phyloP scores from a whole-genome alignment of 129 eudicot species.

The Dittrichia graveolens region DNA sequence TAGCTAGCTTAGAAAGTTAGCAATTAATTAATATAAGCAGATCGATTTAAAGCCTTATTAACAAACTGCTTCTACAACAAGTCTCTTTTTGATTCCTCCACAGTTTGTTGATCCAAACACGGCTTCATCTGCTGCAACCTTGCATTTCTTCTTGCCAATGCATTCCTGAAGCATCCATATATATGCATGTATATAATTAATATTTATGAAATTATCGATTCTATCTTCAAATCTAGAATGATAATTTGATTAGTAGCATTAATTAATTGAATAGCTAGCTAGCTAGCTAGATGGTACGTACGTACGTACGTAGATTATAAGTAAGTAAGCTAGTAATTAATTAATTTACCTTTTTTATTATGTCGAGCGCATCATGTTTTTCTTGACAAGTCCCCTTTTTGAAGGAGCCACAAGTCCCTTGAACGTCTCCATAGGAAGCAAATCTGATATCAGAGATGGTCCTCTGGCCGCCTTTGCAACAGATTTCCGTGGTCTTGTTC shows the following conservation, averaged over 20 bases:
- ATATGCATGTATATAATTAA: background rate
- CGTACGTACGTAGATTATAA: too few relatives aligned
- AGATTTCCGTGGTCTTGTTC: slow-evolving; percentile 43
- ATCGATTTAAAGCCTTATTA: background rate
- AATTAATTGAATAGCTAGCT: too few relatives aligned
- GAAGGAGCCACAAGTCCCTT: slow-evolving; percentile 54
- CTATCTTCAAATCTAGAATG: too few relatives aligned
- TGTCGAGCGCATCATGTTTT: slow-evolving; percentile 30
- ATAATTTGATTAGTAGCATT: too few relatives aligned
- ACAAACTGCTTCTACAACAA: slow-evolving; percentile 57
- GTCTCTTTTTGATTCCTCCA: slow-evolving; percentile 31
- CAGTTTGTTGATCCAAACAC: slow-evolving; percentile 48
- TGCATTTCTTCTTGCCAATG: slow-evolving; percentile 54
- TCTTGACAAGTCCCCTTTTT: slow-evolving; percentile 38
- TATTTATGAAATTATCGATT: too few relatives aligned
- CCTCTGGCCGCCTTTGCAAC: slow-evolving; percentile 34
- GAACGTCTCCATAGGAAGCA: slow-evolving; percentile 51
- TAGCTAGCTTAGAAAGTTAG: too few relatives aligned
- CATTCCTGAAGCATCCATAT: slow-evolving; percentile 35
- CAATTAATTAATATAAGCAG: too few relatives aligned
- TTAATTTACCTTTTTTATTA: slow-evolving; percentile 32
- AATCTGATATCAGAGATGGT: slow-evolving; percentile 43
- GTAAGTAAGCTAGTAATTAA: too few relatives aligned
- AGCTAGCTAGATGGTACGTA: too few relatives aligned
- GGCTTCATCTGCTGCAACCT: slow-evolving; percentile 39